Percentiles rank a stretch among this genome's conserved stretches.
Evolutionary conservation across 148 eudicot species (phyloP).

Genomic region (Selenicereus undatus): DNA sequence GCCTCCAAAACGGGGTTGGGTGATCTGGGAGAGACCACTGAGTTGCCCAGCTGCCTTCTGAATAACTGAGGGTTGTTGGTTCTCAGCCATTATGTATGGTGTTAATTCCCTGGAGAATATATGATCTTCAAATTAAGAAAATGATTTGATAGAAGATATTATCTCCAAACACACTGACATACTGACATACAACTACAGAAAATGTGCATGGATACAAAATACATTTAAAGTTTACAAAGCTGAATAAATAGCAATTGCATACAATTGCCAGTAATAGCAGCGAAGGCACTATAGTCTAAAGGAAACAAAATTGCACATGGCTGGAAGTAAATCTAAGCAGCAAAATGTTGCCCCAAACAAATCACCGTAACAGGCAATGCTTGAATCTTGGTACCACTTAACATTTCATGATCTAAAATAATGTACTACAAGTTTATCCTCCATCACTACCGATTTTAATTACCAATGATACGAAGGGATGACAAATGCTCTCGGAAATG

Average conservation of each 20-base stretch:
- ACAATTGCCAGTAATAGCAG: background rate
- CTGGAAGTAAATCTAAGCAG: background rate
- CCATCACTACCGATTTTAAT: background rate
- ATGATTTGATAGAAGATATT: background rate
- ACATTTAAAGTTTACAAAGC: background rate
- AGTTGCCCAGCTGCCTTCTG: conserved; percentile 50
- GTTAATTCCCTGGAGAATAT: conserved; percentile 26
- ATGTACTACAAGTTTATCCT: background rate
- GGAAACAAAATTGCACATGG: background rate
- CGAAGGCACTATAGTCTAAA: background rate
- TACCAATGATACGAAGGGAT: background rate
- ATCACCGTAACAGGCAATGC: too few relatives aligned
- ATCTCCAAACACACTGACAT: background rate
- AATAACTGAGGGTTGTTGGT: conserved; percentile 38
- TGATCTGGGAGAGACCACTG: conserved; percentile 41
- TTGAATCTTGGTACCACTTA: too few relatives aligned
- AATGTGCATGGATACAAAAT: too few relatives aligned
- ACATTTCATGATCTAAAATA: too few relatives aligned
- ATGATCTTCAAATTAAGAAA: background rate
- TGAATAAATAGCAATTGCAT: background rate
- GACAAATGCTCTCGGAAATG: background rate
- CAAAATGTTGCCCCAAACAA: too few relatives aligned
- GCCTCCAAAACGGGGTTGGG: conserved; percentile 37
- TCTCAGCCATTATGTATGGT: conserved; percentile 51
- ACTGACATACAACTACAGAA: background rate